Conservation (phyloP, 2,329 filamentous ascomycete species). For the Teratosphaeria viscida region DNA sequence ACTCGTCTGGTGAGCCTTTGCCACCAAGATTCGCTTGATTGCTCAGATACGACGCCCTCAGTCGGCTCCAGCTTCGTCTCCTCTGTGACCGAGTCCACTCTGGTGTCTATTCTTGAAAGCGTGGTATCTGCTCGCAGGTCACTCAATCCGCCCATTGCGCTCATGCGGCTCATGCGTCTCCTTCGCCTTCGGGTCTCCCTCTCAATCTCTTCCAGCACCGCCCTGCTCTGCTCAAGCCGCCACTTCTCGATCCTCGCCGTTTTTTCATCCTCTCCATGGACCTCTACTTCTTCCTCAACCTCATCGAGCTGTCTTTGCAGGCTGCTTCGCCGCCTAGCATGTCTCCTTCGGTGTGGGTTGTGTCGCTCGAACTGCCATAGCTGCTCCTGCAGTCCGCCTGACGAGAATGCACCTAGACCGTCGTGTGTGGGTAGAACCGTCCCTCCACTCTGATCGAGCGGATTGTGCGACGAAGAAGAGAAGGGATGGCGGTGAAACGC, state of each 20-base stretch:
- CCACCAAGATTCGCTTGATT: conserved; percentile 57
- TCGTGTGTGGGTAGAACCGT: conserved; percentile 85
- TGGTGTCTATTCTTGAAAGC: not conserved
- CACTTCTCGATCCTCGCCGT: conserved; percentile 81
- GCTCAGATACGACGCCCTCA: conserved; percentile 19
- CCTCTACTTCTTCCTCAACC: conserved; percentile 40
- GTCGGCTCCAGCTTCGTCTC: conserved; percentile 7
- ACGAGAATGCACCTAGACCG: conserved; percentile 73
- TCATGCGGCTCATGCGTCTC: conserved; percentile 52
- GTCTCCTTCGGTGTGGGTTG: conserved; percentile 57
- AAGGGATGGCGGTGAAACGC: conserved; percentile 65
- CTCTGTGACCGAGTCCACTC: conserved; percentile 1
- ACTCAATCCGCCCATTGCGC: conserved; percentile 27
- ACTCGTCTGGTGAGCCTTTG: conserved; percentile 73
- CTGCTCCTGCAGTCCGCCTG: conserved; percentile 59
- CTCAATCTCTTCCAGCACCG: conserved; percentile 80
- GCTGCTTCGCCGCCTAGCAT: conserved; percentile 43
- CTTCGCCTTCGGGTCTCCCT: conserved; percentile 59
- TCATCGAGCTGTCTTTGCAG: conserved; percentile 47
- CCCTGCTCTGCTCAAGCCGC: conserved; percentile 80
- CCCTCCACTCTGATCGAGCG: conserved; percentile 45
- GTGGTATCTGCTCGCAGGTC: conserved; percentile 10
- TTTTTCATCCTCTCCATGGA: conserved; percentile 57
- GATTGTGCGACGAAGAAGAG: conserved; percentile 35
- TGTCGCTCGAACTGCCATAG: conserved; percentile 82